phyloP scores from a whole-genome alignment of 2,329 filamentous ascomycete species.

The Rhynchosporium agropyri region DNA sequence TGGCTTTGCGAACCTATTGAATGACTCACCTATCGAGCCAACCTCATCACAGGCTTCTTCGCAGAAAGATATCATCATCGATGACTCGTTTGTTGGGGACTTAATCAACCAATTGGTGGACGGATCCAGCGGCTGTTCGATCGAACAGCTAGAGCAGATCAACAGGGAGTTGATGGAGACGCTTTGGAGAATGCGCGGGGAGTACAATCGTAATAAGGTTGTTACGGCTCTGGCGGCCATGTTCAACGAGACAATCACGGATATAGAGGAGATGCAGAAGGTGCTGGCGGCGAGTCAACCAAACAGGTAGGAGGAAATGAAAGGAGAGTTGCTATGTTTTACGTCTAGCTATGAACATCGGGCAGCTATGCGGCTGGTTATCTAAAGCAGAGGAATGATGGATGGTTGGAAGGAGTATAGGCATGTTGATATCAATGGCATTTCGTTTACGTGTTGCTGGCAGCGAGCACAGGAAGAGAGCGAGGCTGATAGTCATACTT shows the following conservation, averaged over 20 bases:
- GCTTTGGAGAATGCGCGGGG: constrained; percentile 76
- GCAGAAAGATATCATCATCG: constrained; percentile 44
- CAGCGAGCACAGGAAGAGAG: not conserved
- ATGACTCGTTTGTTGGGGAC: constrained; percentile 44
- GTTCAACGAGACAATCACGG: constrained; percentile 74
- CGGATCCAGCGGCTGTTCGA: constrained; percentile 48
- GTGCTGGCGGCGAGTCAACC: constrained; percentile 38
- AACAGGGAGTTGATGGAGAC: constrained; percentile 88
- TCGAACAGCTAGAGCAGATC: constrained; percentile 95
- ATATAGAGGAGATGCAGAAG: constrained; percentile 56
- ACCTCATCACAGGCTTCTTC: constrained; percentile 38
- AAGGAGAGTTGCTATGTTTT: constrained; percentile 1
- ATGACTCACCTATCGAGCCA: constrained; percentile 40
- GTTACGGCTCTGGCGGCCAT: constrained; percentile 62
- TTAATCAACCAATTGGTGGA: constrained; percentile 34
- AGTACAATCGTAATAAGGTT: constrained; percentile 83
- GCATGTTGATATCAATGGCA: constrained; percentile 11
- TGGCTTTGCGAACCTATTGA: constrained; percentile 39
- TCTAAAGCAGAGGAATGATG: not conserved
- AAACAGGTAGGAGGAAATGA: not conserved
- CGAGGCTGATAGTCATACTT: not conserved
- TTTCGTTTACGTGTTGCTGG: not conserved
- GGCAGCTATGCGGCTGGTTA: not conserved
- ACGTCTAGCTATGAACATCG: not conserved
- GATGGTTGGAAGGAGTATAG: constrained; percentile 2